Conservation (phyloP, 2,329 filamentous ascomycete species). For the Tolypocladium tropicale region DNA sequence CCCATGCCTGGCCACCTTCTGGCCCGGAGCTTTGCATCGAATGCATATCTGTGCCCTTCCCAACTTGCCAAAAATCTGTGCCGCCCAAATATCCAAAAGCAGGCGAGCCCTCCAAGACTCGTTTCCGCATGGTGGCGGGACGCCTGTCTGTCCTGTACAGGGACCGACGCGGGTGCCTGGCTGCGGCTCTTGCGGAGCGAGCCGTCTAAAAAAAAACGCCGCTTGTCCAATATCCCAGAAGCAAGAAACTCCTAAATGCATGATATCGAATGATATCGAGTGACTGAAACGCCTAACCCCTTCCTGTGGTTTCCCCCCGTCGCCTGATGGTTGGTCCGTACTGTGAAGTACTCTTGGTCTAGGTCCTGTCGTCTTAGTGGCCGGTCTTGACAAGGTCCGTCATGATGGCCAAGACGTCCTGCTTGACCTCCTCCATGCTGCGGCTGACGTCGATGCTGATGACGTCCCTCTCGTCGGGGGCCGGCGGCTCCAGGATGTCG, state of each 20-base stretch:
- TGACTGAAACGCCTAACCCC: neutral
- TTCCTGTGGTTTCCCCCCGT: neutral
- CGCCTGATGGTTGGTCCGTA: neutral
- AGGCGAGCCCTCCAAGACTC: neutral
- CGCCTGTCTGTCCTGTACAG: neutral
- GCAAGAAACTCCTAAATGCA: neutral
- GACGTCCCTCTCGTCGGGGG: constrained; percentile 59
- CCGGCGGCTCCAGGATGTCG: constrained; percentile 73
- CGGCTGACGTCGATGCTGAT: constrained; percentile 59
- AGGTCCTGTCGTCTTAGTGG: constrained; percentile 1
- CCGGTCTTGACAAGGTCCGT: constrained; percentile 33
- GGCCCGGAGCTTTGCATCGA: neutral
- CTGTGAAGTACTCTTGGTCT: neutral
- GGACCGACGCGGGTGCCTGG: neutral
- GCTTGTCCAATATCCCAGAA: neutral
- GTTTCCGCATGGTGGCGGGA: neutral
- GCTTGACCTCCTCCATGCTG: constrained; percentile 47
- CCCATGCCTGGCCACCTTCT: neutral
- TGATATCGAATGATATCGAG: neutral
- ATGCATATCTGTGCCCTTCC: neutral
- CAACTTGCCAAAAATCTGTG: neutral
- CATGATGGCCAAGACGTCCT: constrained; percentile 48
- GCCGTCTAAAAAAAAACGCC: neutral
- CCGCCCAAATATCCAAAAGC: neutral
- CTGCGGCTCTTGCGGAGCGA: neutral